Conservation (phyloP, 2,329 filamentous ascomycete species). For the Chaetomium globosum region DNA sequence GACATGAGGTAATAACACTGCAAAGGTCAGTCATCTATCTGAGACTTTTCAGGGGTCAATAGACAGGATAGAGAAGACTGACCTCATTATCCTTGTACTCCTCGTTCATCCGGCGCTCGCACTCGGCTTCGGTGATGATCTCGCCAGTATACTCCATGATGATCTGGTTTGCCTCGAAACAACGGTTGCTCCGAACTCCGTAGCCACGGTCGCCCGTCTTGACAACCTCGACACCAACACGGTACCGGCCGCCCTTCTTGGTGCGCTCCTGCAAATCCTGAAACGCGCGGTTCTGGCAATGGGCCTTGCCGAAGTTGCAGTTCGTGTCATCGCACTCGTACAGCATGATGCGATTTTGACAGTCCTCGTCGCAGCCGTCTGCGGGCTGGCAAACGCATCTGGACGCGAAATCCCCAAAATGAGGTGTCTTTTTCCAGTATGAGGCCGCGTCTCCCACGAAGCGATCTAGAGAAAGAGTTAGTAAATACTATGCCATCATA, state of each 20-base stretch:
- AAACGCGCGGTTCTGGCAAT: conserved; percentile 87
- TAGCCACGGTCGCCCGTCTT: conserved; percentile 87
- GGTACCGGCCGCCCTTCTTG: conserved; percentile 79
- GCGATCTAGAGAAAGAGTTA: conserved; percentile 63
- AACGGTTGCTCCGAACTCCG: conserved; percentile 86
- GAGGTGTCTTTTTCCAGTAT: conserved; percentile 78
- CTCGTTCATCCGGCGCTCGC: conserved; percentile 89
- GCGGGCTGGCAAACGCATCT: conserved; percentile 78
- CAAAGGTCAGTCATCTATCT: conserved; percentile 21
- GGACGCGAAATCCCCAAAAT: conserved; percentile 72
- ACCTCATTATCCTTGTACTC: conserved; percentile 93
- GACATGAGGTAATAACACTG: conserved; percentile 99
- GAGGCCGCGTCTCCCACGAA: conserved; percentile 83
- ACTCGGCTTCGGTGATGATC: conserved; percentile 93
- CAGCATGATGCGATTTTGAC: conserved; percentile 94
- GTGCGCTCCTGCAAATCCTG: conserved; percentile 74
- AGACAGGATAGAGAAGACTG: conserved; percentile 40
- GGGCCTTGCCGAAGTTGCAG: conserved; percentile 73
- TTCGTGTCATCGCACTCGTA: conserved; percentile 94
- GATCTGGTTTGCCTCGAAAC: conserved; percentile 86
- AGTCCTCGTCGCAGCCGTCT: conserved; percentile 82
- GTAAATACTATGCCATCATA: background rate
- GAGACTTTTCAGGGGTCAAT: conserved; percentile 1
- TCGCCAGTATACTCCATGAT: conserved; percentile 99
- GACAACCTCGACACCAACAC: conserved; percentile 92